Conservation (phyloP, 805 yeast genomes). For the Metschnikowia reukaufii region DNA sequence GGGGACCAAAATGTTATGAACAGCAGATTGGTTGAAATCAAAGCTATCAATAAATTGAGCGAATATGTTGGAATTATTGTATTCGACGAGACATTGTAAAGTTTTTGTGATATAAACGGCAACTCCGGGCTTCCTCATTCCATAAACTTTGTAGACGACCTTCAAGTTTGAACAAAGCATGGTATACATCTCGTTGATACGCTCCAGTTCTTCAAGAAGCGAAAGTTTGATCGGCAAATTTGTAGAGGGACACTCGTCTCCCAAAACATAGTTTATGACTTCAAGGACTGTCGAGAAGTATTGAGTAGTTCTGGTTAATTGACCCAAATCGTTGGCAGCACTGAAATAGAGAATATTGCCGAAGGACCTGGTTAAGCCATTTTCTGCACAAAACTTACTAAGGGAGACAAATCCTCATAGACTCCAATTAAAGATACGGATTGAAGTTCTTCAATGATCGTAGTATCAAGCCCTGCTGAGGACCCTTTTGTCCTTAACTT, state of each 20-base stretch:
- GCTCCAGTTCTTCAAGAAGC: constrained; percentile 22
- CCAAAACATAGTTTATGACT: constrained; percentile 20
- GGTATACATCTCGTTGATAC: constrained; percentile 42
- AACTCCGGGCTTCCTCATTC: constrained; percentile 53
- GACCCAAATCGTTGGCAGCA: constrained; percentile 52
- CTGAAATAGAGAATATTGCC: constrained; percentile 43
- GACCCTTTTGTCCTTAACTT: neutral
- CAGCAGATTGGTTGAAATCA: constrained; percentile 61
- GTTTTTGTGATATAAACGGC: constrained; percentile 65
- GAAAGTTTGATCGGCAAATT: constrained; percentile 14
- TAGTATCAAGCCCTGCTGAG: constrained; percentile 15
- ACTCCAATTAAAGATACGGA: constrained; percentile 14
- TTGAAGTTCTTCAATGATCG: constrained; percentile 14
- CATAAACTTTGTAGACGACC: constrained; percentile 66
- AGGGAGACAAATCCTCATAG: constrained; percentile 15
- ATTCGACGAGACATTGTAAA: constrained; percentile 50
- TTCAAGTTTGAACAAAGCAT: constrained; percentile 55
- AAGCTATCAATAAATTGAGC: constrained; percentile 63
- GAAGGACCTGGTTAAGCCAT: constrained; percentile 33
- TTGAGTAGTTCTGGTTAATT: constrained; percentile 45
- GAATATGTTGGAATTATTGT: constrained; percentile 48
- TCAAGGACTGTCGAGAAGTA: constrained; percentile 34
- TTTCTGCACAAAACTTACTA: constrained; percentile 30
- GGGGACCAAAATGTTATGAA: constrained; percentile 60
- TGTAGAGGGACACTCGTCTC: constrained; percentile 17